Base-by-base conservation (phyloP, 78 protist genomes). In the Cavenderia fasciculata region DNA sequence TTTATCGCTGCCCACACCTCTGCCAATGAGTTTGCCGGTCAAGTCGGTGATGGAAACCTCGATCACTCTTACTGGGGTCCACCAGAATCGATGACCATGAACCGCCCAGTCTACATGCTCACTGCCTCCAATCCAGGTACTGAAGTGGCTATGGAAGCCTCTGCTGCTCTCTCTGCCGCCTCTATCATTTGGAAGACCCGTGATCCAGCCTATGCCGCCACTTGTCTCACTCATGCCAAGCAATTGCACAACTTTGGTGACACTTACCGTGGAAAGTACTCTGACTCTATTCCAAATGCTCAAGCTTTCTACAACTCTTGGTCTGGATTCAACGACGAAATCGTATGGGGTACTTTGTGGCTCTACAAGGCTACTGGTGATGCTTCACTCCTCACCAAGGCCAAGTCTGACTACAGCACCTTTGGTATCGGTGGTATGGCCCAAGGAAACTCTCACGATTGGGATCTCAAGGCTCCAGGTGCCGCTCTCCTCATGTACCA, bases 401-500 rank as follows among this genome's bases (percentile, higher is more conserved):
- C 88, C 49, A 41, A 49, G 18, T 4, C n/a, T 14, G 72, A 79
- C 40, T 79, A 79, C 40, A 21, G 5, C 2, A 23, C 27, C 23
- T 79, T 25, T 47, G 44, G 14, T 41, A 70, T 79, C 10, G 59
- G 66, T 51, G 5, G n/a, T 21, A 33, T 79, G 69, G 88, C 88
- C 19, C 88, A 43, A 52, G 41, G 29, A 6, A 69, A 79, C 40
- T 79, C 88, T 10, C 75, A 65, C 40, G 88, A 79, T 27, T 79
- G 88, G 88, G 88, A 79, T 40, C n/a, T 49, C 16, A 79, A 79
- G 54, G 88, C 88, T 7, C 88, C 88, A 51, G 88, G 88, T 29
- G 34, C 41, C 0, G 34, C 71, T 21, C 41, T 79, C 12, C 23
- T 79, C 2, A 19, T 79, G 27, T 23, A 65, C 19, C 70, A 65